These are phyloP conservation scores for Alternaria solani DNA, from an alignment of 2,329 filamentous ascomycete genomes.

Conservation along the genomic window DNA sequence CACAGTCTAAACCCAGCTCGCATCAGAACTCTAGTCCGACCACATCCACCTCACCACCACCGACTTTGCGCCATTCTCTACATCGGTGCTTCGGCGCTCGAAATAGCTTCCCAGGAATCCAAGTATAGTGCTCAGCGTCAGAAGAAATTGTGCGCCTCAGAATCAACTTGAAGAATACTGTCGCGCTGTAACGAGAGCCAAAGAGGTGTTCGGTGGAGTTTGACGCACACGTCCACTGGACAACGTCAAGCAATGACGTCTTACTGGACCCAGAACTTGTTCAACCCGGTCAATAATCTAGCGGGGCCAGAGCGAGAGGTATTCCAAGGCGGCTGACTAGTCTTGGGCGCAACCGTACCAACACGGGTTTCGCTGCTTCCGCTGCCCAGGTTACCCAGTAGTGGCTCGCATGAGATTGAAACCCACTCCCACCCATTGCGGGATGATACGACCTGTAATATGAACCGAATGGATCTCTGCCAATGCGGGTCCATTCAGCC, in stretches of 20 bases:
- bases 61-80: slow-evolving; percentile 21
- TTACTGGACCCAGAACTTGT: background rate
- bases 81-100: slow-evolving; percentile 27
- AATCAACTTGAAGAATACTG: slow-evolving; percentile 12
- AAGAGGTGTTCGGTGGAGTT: background rate
- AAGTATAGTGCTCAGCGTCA: slow-evolving; percentile 27
- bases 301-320: slow-evolving; percentile 17
- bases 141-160: slow-evolving; percentile 25
- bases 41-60: slow-evolving; percentile 35
- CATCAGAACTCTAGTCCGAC: slow-evolving; percentile 40
- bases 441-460: slow-evolving; percentile 38
- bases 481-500: slow-evolving; percentile 40
- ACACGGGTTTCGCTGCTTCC: slow-evolving; percentile 46
- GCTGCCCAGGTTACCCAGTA: slow-evolving; percentile 37
- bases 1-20: slow-evolving; percentile 38
- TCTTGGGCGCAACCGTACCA: slow-evolving; percentile 26
- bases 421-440: slow-evolving; percentile 44
- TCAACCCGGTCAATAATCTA: slow-evolving; percentile 8
- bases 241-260: slow-evolving; percentile 18
- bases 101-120: slow-evolving; percentile 17
- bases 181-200: background rate
- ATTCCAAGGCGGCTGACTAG: slow-evolving; percentile 28
- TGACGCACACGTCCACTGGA: background rate
- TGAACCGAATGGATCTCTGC: slow-evolving; percentile 32
- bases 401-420: slow-evolving; percentile 49